These are phyloP conservation scores for Pseudocercospora eumusae DNA, from an alignment of 2,329 filamentous ascomycete genomes.

Conservation along the genomic window DNA sequence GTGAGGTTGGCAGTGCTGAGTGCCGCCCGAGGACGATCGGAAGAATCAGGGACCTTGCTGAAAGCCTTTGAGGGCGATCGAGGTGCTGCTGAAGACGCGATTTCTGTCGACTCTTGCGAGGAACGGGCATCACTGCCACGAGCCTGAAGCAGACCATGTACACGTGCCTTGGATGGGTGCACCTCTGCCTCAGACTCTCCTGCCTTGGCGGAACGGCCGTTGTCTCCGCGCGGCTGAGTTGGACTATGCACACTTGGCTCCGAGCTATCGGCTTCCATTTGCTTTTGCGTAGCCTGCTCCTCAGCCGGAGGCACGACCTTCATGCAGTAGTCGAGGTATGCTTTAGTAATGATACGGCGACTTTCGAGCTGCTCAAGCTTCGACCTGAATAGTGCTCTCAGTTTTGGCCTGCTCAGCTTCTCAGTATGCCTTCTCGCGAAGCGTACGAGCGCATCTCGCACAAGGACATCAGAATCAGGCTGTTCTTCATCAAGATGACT, in stretches of 20 bases:
- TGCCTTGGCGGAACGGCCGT: neutral
- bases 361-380: conserved; percentile 40
- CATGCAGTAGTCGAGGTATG: conserved; percentile 25
- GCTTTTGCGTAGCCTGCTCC: neutral
- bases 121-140: neutral
- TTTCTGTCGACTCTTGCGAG: neutral
- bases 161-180: neutral
- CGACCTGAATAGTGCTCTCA: conserved; percentile 35
- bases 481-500: conserved; percentile 43
- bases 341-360: conserved; percentile 15
- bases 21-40: neutral
- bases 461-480: conserved; percentile 38
- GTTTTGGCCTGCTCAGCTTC: conserved; percentile 30
- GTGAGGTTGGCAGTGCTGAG: neutral
- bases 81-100: neutral
- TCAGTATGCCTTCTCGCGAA: conserved; percentile 39
- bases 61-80: neutral
- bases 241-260: neutral
- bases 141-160: conserved; percentile 4
- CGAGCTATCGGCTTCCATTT: neutral
- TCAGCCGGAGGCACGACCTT: conserved; percentile 6
- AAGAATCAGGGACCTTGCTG: neutral
- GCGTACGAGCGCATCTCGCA: conserved; percentile 44
- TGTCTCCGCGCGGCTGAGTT: neutral
- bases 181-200: neutral